phyloP scores from a whole-genome alignment of 495 filamentous ascomycete species.

The Podospora didyma region DNA sequence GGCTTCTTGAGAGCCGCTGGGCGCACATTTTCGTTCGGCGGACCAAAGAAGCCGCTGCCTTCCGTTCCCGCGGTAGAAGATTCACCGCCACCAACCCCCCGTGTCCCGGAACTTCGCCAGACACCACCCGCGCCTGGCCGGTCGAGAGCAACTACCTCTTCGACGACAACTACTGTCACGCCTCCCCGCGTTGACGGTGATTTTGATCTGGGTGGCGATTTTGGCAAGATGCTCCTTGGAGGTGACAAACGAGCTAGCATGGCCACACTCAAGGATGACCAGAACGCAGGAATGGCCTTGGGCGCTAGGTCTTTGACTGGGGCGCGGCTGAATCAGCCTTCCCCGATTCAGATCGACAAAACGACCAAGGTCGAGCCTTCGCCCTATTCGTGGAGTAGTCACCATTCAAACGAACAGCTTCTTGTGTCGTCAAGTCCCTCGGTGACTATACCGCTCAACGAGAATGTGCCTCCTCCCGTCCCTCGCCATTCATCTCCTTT shows the following conservation, averaged over 20 bases:
- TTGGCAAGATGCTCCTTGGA: conserved; percentile 64
- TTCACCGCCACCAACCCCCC: conserved; percentile 31
- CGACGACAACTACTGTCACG: conserved; percentile 62
- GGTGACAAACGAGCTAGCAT: conserved; percentile 54
- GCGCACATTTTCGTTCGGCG: conserved; percentile 71
- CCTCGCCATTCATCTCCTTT: conserved; percentile 29
- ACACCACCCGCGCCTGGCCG: conserved; percentile 30
- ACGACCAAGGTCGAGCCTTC: conserved; percentile 53
- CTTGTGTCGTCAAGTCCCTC: conserved; percentile 40
- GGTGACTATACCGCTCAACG: conserved; percentile 23
- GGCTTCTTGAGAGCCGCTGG: conserved; percentile 62
- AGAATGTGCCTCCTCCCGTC: conserved; percentile 28
- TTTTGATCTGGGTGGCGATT: conserved; percentile 57
- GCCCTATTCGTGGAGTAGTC: conserved; percentile 66
- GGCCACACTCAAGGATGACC: conserved; percentile 34
- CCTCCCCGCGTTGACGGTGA: conserved; percentile 63
- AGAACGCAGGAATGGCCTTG: conserved; percentile 21
- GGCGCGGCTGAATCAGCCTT: conserved; percentile 42
- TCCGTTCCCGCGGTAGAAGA: conserved; percentile 43
- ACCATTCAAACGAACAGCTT: conserved; percentile 60
- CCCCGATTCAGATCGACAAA: conserved; percentile 57
- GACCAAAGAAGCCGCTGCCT: conserved; percentile 44
- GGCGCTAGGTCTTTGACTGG: conserved; percentile 33
- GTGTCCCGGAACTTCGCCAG: conserved; percentile 23
- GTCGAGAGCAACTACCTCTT: conserved; percentile 41